A percentile compares a stretch with the other conserved stretches of the same genome.
These are phyloP conservation scores for Volutella citrinella DNA, from an alignment of 2,329 filamentous ascomycete genomes.

Conservation along the genomic window DNA sequence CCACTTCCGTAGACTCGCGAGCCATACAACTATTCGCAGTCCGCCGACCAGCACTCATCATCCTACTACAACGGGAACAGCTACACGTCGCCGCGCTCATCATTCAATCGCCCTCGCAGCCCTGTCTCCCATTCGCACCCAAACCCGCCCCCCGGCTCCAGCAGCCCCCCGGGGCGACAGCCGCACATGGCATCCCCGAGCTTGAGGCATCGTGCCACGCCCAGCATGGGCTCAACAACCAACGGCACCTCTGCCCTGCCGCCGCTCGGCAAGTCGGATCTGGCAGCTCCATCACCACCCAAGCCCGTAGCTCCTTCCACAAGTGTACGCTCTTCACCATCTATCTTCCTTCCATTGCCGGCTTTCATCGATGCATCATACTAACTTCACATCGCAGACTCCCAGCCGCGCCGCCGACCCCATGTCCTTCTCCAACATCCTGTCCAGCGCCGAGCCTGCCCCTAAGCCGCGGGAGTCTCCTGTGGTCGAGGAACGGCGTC, in stretches of 20 bases:
- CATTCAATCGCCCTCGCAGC: conserved; percentile 46
- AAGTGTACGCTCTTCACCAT: conserved; percentile 35
- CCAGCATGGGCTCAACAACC: conserved; percentile 34
- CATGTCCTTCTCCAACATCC: conserved; percentile 95
- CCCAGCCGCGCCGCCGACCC: conserved; percentile 75
- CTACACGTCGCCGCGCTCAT: conserved; percentile 47
- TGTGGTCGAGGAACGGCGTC: conserved; percentile 4
- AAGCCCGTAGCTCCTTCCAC: conserved; percentile 37
- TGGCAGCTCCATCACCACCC: conserved; percentile 37
- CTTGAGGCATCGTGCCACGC: conserved; percentile 40
- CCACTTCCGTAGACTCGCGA: conserved; percentile 44
- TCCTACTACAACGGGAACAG: conserved; percentile 49
- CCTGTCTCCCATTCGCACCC: conserved; percentile 50
- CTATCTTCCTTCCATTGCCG: too few relatives aligned
- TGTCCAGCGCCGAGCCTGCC: conserved; percentile 73
- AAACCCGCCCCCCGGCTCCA: conserved; percentile 39
- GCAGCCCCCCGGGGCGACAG: conserved; percentile 41
- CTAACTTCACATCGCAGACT: conserved; percentile 47
- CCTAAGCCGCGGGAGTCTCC: conserved; percentile 41
- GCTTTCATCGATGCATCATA: conserved; percentile 6
- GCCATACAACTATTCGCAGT: conserved; percentile 45
- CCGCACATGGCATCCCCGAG: conserved; percentile 47
- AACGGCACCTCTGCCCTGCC: conserved; percentile 40
- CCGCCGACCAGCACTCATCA: conserved; percentile 39
- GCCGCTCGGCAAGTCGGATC: conserved; percentile 36